phyloP scores from a whole-genome alignment of 2,329 filamentous ascomycete species.

The Rosellinia necatrix region DNA sequence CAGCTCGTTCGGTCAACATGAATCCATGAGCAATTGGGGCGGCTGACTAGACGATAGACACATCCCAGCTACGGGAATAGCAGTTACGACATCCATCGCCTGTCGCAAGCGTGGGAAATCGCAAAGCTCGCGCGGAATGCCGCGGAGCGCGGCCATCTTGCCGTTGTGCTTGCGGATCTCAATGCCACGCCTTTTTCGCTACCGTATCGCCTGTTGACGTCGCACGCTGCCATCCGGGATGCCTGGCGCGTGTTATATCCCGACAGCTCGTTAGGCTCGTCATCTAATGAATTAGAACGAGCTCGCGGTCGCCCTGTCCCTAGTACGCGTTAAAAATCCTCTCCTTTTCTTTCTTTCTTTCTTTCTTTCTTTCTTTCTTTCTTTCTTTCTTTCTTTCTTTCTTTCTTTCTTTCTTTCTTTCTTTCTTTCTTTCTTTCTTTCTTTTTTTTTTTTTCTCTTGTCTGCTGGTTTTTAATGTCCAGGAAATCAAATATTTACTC shows the following conservation, averaged over 20 bases:
- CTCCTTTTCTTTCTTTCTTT: too few species aligned
- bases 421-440: too few species aligned
- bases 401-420: too few species aligned
- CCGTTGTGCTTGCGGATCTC: slow-evolving; percentile 89
- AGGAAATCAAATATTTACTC: too few species aligned
- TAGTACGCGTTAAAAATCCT: too few species aligned
- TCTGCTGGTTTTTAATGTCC: too few species aligned
- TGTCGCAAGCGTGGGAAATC: slow-evolving; percentile 93
- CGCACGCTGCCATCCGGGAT: slow-evolving; percentile 77
- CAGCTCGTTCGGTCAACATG: neutral
- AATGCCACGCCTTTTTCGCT: slow-evolving; percentile 93
- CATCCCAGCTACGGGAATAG: slow-evolving; percentile 91
- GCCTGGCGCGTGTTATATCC: slow-evolving; percentile 86
- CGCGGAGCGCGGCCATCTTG: slow-evolving; percentile 78
- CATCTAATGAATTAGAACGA: slow-evolving; percentile 69
- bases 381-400: too few species aligned
- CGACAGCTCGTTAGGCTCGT: slow-evolving; percentile 77
- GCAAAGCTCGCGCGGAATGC: slow-evolving; percentile 85
- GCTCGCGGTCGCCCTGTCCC: slow-evolving; percentile 70
- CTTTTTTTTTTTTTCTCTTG: neutral
- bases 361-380: too few species aligned
- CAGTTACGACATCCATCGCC: slow-evolving; percentile 87
- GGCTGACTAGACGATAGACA: slow-evolving; percentile 43
- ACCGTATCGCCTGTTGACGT: slow-evolving; percentile 80
- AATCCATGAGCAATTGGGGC: neutral